phyloP scores from a whole-genome alignment of 2,329 filamentous ascomycete genomes.

The Metarhizium rileyi region DNA sequence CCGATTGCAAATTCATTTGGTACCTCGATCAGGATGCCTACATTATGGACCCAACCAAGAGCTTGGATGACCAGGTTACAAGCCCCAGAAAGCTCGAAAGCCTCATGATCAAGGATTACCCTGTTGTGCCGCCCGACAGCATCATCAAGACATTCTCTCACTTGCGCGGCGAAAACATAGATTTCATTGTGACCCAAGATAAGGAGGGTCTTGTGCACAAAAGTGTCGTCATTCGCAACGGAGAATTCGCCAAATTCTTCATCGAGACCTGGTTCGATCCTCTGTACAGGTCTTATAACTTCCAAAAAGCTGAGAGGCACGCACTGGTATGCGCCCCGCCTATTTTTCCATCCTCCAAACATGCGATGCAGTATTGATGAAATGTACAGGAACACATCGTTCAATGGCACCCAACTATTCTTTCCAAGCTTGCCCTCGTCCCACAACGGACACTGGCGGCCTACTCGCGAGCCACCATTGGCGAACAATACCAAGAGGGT shows the following conservation, averaged over 20 bases:
- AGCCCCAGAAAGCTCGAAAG: constrained; percentile 56
- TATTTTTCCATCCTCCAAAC: too few relatives aligned
- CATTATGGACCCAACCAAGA: constrained; percentile 73
- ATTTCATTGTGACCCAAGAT: constrained; percentile 80
- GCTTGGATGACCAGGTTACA: constrained; percentile 64
- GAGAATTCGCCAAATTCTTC: constrained; percentile 88
- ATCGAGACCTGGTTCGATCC: constrained; percentile 95
- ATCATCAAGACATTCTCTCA: constrained; percentile 92
- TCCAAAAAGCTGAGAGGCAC: constrained; percentile 88
- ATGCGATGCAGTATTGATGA: background rate
- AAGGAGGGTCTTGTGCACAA: constrained; percentile 64
- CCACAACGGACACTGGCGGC: constrained; percentile 77
- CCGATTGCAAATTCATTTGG: constrained; percentile 74
- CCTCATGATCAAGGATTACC: constrained; percentile 73
- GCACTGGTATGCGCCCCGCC: constrained; percentile 61
- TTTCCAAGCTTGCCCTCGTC: constrained; percentile 82
- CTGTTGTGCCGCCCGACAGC: constrained; percentile 89
- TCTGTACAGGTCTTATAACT: constrained; percentile 87
- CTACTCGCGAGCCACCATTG: constrained; percentile 50
- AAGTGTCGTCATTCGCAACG: constrained; percentile 72
- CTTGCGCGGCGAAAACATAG: constrained; percentile 66
- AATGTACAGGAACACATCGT: constrained; percentile 64
- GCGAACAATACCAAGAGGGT: constrained; percentile 66
- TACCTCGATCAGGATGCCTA: constrained; percentile 75
- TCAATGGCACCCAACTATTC: constrained; percentile 94